Evolutionary conservation across 345 rosid genomes (phyloP).

Genomic region (rapeseed (Brassica napus)): DNA sequence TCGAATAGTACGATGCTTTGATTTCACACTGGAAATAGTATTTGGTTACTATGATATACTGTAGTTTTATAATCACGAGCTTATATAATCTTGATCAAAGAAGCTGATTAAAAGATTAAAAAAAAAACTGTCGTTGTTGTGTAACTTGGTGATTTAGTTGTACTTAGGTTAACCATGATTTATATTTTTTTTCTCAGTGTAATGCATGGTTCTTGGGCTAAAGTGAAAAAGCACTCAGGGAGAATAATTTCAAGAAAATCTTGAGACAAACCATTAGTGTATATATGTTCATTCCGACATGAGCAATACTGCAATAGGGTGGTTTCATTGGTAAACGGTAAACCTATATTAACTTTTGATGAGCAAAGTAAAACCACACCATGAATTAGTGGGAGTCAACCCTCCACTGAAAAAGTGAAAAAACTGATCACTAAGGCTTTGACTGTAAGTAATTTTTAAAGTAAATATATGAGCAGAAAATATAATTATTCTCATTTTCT

Average conservation of each 20-base stretch:
- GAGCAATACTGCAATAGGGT: neutral
- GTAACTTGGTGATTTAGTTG: neutral
- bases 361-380: constrained; percentile 18
- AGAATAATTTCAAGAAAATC: constrained; percentile 2
- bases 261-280: neutral
- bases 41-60: neutral
- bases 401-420: constrained; percentile 4
- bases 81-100: neutral
- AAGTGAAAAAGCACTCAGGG: neutral
- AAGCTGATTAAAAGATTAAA: neutral
- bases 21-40: neutral
- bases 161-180: neutral
- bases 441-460: too few species aligned
- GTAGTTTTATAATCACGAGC: neutral
- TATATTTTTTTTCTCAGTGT: neutral
- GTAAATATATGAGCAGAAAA: too few species aligned
- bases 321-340: neutral
- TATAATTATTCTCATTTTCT: too few species aligned
- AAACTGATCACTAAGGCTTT: neutral
- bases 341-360: constrained; percentile 23
- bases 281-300: neutral
- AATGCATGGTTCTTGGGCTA: neutral
- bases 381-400: constrained; percentile 21
- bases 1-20: neutral
- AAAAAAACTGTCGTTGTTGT: neutral